Base-by-base conservation (phyloP, 768 basidiomycete species). In the Lyophyllum shimeji region DNA sequence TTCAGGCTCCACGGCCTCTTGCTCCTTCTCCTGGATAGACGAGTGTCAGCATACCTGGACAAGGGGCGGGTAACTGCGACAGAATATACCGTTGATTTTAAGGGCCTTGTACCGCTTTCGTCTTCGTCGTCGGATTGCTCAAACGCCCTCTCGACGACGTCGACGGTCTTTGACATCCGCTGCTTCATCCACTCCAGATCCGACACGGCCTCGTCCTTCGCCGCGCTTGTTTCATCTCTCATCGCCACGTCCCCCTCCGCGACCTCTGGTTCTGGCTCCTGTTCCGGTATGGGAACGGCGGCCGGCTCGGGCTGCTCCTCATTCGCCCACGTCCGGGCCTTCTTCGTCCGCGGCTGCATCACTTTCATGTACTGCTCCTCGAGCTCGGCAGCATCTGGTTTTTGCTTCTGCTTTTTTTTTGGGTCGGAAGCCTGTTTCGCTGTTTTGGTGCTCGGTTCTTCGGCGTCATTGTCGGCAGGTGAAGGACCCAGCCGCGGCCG, bases 101-200 rank as follows among this genome's bases (percentile, higher is more conserved):
- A 29, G 29, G 29, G 29, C 9, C 29, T 9, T 9, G 29, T 9
- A 9, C 29, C 29, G 29, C n/a, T n/a, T n/a, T 23, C 68, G n/a
- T 73, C 75, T 46, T 84, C 84, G 15, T 84, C 82, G 20, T 84
- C 81, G 0, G 83, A 84, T 59, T 89, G 85, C 61, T 87, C 80
- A 58, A 84, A 89, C 0, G 59, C 79, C 60, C 79, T 85, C 44
- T 81, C 75, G 11, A 62, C 65, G 0, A 64, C 58, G 11, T 78
- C 80, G 1, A 79, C 70, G 7, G 73, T 73, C 20, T 77, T 68
- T 47, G 76, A 79, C 79, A 84, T 90, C 46, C 80, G 82, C 29
- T 77, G 78, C 65, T 76, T 79, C 82, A 91, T 80, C 89, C 90
- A 92, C 39, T 91, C 88, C 56, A 86, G 59, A 65, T 92, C 90